Evolutionary conservation across 257 asterid genomes (phyloP).

Genomic region (Solanum tacnaense): DNA sequence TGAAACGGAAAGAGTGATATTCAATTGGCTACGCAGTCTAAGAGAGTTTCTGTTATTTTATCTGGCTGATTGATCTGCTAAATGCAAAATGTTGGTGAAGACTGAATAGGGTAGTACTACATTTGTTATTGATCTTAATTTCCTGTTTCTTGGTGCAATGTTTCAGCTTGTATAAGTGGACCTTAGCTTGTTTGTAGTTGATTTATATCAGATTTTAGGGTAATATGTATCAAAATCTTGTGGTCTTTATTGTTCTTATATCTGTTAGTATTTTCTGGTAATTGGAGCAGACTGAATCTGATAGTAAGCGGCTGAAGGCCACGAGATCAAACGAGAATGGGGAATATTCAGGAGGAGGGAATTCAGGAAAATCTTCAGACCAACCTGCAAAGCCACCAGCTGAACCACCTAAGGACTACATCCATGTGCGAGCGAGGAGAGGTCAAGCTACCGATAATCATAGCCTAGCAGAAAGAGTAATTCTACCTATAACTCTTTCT

Average conservation of each 20-base stretch:
- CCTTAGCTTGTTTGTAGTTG: neutral
- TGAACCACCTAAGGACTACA: conserved; percentile 39
- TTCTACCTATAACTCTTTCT: neutral
- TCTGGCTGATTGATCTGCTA: neutral
- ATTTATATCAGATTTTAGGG: neutral
- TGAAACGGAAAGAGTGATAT: neutral
- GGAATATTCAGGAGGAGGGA: conserved; percentile 7
- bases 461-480: conserved; percentile 48
- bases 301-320: conserved; percentile 21
- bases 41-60: neutral
- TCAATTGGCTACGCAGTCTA: neutral
- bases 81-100: neutral
- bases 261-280: neutral
- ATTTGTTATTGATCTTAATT: neutral
- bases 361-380: conserved; percentile 21
- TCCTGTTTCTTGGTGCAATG: neutral
- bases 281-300: conserved; percentile 20
- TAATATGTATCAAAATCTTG: neutral
- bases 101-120: neutral
- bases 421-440: conserved; percentile 44
- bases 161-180: neutral
- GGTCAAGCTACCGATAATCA: conserved; percentile 53
- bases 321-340: conserved; percentile 13
- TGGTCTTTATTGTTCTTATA: neutral
- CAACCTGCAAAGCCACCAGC: conserved; percentile 13